phyloP scores from a whole-genome alignment of 495 filamentous ascomycete genomes.

The Penicillium atrosanguineum region DNA sequence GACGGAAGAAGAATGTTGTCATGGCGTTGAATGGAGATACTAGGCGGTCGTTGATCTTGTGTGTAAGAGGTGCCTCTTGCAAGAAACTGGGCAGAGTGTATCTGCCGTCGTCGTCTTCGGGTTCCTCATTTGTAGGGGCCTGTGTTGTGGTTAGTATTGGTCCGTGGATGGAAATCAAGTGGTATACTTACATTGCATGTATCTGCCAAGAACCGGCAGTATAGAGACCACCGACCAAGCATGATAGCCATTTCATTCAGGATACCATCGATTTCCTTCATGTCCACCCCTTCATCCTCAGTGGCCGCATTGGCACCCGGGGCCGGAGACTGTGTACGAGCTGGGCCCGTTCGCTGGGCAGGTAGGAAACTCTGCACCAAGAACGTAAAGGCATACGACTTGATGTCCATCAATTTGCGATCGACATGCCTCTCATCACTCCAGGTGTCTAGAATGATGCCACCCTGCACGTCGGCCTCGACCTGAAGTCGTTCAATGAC shows the following conservation, averaged over 20 bases:
- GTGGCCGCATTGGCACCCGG: constrained; percentile 47
- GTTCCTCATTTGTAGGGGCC: constrained; percentile 23
- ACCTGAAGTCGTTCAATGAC: constrained; percentile 92
- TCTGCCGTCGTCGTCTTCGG: constrained; percentile 26
- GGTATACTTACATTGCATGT: constrained; percentile 67
- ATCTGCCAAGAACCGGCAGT: constrained; percentile 80
- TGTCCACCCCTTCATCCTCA: constrained; percentile 90
- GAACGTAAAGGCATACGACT: constrained; percentile 95
- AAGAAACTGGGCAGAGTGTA: constrained; percentile 64
- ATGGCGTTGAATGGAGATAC: constrained; percentile 77
- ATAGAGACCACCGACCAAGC: constrained; percentile 91
- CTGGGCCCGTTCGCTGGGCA: constrained; percentile 56
- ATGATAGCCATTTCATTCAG: constrained; percentile 85
- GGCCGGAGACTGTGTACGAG: constrained; percentile 64
- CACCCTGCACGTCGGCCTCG: constrained; percentile 96
- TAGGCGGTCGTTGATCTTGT: constrained; percentile 72
- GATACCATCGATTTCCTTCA: constrained; percentile 88
- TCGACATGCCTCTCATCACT: constrained; percentile 82
- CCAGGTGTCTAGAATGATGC: constrained; percentile 94
- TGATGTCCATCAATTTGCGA: constrained; percentile 86
- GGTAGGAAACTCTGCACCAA: constrained; percentile 91
- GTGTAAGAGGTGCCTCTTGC: constrained; percentile 66
- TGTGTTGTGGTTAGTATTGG: constrained; percentile 22
- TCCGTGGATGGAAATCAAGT: constrained; percentile 8
- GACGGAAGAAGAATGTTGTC: constrained; percentile 93